Evolutionary conservation across 1,139 yeast species (phyloP), one percentile per base, ranked within the genome.

Genomic region (Pneumocystis carinii): DNA sequence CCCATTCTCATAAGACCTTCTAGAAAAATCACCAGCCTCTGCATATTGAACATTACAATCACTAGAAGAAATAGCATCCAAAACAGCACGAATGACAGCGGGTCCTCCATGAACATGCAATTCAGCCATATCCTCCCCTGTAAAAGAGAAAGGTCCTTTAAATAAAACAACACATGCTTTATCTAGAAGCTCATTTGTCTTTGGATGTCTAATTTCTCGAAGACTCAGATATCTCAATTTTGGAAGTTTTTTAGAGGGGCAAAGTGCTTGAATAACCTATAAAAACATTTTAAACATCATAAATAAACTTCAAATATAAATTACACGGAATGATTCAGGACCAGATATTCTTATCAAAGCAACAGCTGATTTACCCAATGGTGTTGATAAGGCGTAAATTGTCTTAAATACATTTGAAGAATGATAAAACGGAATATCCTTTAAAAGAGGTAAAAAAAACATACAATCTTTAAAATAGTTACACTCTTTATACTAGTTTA

Each of bases 51-150:
- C 82, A 0, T 61, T 56, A 15, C 59, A 53, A 27, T 17, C 41
- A 27, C 17, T 53, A 61, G 38, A 24, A 53, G 37, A 39, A n/a
- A 92, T 83, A 0, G 95, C 83, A 17, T 76, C 76, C 59, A 90
- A 70, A 0, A 90, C 87, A 0, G 90, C 80, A 63, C 79, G 78
- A 0, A 88, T 81, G 1, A 92, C 89, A 0, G 97, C 97, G 14
- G 81, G 83, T 7, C 98, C 97, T 2, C 99, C 99, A 73, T 92
- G 99, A 1, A 88, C 74, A 71, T 92, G 97, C 24, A 92, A 73
- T 70, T 92, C 99, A 15, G 90, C 75, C 39, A 86, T 70, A 69
- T 92, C 97, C 73, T 92, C 97, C 0, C 98, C 98, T 0, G 97
- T 92, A 70, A 86, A 94, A 0, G 96, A 85, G n/a, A 78, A 76